Percentiles rank a stretch among this genome's conserved stretches.
These are phyloP conservation scores for Hyaloraphidium curvatum DNA, from an alignment of 192 early-diverging fungal species.

Conservation along the genomic window DNA sequence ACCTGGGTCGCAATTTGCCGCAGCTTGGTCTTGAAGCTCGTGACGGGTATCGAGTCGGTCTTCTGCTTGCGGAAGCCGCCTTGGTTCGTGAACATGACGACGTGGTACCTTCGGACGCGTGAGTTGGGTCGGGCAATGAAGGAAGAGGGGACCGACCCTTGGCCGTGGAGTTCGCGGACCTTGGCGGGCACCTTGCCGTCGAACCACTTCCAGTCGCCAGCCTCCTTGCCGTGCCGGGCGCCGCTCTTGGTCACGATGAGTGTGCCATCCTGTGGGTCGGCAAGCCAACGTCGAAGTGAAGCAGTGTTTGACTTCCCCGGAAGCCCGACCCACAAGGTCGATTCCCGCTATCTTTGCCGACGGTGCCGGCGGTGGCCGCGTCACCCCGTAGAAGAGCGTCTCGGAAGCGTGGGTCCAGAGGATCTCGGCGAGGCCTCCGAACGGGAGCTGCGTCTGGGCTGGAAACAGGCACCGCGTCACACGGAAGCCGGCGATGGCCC, in stretches of 20 bases:
- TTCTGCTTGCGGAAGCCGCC: constrained; percentile 19
- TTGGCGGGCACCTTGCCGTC: constrained; percentile 30
- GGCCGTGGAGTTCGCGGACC: constrained; percentile 32
- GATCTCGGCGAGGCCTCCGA: too few species aligned
- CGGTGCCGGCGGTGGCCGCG: too few species aligned
- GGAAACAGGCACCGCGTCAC: too few species aligned
- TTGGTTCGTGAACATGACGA: constrained; percentile 65
- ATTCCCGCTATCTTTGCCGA: constrained; percentile 39
- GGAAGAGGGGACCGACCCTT: constrained; percentile 30
- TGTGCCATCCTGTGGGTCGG: constrained; percentile 38
- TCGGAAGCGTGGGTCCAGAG: too few species aligned
- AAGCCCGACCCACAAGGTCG: constrained; percentile 28
- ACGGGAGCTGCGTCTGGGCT: too few species aligned
- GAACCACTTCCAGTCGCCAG: constrained; percentile 66
- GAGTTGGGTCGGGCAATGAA: constrained; percentile 8
- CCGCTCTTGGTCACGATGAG: constrained; percentile 45
- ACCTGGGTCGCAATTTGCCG: constrained; percentile 13
- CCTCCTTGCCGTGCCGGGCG: constrained; percentile 36
- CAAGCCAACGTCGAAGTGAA: not conserved
- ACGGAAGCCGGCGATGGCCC: too few species aligned
- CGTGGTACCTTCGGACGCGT: constrained; percentile 24
- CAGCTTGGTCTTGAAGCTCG: constrained; percentile 24
- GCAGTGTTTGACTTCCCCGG: not conserved
- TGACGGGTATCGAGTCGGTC: constrained; percentile 17
- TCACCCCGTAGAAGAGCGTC: too few species aligned